These are phyloP conservation scores for Populus hybrid DNA, from an alignment of 441 rosid genomes.

Conservation along the genomic window DNA sequence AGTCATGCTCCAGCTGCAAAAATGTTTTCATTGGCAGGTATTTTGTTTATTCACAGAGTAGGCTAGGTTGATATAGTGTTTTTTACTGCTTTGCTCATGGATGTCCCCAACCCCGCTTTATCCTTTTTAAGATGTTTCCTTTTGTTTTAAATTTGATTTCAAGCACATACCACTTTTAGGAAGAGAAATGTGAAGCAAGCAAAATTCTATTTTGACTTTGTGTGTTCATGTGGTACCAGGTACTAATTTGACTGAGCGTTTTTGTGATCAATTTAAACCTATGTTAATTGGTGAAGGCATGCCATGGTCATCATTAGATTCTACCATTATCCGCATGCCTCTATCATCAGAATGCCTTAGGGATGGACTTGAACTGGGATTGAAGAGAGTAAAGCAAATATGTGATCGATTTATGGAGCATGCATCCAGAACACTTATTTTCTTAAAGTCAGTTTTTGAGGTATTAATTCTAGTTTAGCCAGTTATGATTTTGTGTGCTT, in stretches of 20 bases:
- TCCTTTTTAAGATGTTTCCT: not conserved
- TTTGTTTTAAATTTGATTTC: not conserved
- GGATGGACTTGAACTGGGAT: slow-evolving; percentile 79
- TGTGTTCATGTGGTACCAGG: slow-evolving; percentile 42
- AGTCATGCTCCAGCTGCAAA: slow-evolving; percentile 78
- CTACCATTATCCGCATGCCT: slow-evolving; percentile 96
- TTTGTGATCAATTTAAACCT: slow-evolving; percentile 85
- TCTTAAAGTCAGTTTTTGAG: slow-evolving; percentile 86
- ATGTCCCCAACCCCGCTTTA: not conserved
- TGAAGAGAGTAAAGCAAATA: slow-evolving; percentile 59
- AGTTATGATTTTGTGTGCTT: not conserved
- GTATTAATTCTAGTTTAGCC: slow-evolving; percentile 37
- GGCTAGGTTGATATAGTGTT: not conserved
- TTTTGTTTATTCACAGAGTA: slow-evolving; percentile 1
- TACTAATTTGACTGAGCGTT: slow-evolving; percentile 79
- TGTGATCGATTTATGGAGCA: slow-evolving; percentile 73
- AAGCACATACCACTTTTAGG: not conserved
- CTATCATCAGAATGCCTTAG: slow-evolving; percentile 70
- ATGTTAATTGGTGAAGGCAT: slow-evolving; percentile 76
- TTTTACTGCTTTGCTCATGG: slow-evolving; percentile 6
- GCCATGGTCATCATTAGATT: slow-evolving; percentile 68
- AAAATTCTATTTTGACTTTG: not conserved
- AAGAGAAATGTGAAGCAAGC: not conserved
- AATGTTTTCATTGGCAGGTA: slow-evolving; percentile 91
- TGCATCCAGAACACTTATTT: slow-evolving; percentile 75